Evolutionary conservation across 495 filamentous ascomycete species (phyloP).

Genomic region (Annulohypoxylon maeteangense): DNA sequence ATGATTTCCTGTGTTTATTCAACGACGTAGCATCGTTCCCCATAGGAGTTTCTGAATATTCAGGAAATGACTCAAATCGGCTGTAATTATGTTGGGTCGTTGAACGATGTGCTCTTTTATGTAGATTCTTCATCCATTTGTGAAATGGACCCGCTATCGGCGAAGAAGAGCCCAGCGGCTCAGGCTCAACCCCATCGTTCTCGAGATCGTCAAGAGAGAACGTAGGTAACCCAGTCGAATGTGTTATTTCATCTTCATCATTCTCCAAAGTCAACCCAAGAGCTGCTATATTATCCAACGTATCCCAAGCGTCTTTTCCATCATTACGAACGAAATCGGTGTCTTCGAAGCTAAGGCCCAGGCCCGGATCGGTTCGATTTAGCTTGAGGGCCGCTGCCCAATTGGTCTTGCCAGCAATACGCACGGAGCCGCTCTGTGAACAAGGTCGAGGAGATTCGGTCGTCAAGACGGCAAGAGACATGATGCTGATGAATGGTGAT

Average conservation of each 20-base stretch:
- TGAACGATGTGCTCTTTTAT: conserved; percentile 59
- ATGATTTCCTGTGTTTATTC: conserved; percentile 66
- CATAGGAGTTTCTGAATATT: conserved; percentile 54
- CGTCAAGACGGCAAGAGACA: conserved; percentile 42
- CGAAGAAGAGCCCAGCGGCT: conserved; percentile 20
- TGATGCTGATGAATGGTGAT: conserved; percentile 47
- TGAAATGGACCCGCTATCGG: conserved; percentile 58
- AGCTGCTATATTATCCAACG: conserved; percentile 57
- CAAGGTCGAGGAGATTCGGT: conserved; percentile 44
- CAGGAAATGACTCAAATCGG: conserved; percentile 60
- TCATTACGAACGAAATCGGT: conserved; percentile 35
- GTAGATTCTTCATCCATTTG: conserved; percentile 68
- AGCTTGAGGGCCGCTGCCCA: conserved; percentile 47
- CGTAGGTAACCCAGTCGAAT: conserved; percentile 43
- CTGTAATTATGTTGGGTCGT: conserved; percentile 39
- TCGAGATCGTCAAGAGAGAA: conserved; percentile 36
- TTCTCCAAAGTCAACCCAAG: conserved; percentile 51
- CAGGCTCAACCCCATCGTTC: conserved; percentile 14
- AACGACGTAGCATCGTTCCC: conserved; percentile 41
- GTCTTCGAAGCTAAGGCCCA: conserved; percentile 43
- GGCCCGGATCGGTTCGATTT: conserved; percentile 46
- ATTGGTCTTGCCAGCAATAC: conserved; percentile 48
- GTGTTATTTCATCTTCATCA: conserved; percentile 45
- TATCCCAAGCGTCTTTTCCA: conserved; percentile 46
- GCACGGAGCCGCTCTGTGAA: conserved; percentile 49